A percentile compares a stretch with the other conserved stretches of the same genome.
Conservation (phyloP, 2,329 filamentous ascomycete genomes). For the Pyrenochaeta sp. region DNA sequence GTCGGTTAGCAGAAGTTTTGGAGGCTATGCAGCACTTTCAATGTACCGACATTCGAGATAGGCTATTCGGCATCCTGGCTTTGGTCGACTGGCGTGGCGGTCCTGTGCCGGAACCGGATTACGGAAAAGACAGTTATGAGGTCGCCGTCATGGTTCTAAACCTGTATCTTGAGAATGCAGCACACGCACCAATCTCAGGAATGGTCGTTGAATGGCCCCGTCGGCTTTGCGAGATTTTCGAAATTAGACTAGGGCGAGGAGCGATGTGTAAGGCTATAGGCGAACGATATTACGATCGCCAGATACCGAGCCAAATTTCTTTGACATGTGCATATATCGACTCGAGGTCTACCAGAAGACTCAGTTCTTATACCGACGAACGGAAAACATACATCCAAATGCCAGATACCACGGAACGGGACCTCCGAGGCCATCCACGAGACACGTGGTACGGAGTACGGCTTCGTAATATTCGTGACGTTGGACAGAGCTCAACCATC, state of each 20-base stretch:
- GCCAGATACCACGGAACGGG: no score
- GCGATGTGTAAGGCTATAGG: background rate
- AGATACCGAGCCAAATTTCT: background rate
- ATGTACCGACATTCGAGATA: background rate
- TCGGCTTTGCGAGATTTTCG: background rate
- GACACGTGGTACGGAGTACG: no score
- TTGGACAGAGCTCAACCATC: no score
- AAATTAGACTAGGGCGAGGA: background rate
- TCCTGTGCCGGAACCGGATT: background rate
- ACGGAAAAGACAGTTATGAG: background rate
- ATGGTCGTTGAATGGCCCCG: background rate
- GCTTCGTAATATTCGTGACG: no score
- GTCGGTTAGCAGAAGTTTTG: no score
- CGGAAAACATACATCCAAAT: no score
- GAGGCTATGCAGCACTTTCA: constrained; percentile 1
- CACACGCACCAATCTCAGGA: background rate
- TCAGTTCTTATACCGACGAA: no score
- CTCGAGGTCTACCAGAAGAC: no score
- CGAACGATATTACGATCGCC: no score
- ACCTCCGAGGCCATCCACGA: no score
- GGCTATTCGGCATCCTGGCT: background rate
- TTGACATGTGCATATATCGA: no score
- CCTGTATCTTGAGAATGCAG: background rate
- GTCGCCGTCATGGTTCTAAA: background rate
- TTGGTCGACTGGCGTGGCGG: background rate